Evolutionary conservation across 2,329 filamentous ascomycete genomes (phyloP).

Genomic region (Shiraia bambusicola): DNA sequence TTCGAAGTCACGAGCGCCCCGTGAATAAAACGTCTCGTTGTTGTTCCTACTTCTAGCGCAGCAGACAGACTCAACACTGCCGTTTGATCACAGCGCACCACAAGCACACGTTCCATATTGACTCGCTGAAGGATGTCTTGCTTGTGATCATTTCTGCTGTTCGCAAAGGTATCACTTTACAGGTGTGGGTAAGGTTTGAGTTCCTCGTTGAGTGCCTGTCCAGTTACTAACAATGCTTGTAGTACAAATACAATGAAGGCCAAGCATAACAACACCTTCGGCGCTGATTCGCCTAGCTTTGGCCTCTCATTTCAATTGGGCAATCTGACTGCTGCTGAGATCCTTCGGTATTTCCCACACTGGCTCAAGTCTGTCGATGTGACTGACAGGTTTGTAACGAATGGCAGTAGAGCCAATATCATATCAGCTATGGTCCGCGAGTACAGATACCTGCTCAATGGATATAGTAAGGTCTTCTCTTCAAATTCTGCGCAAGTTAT

Average conservation of each 20-base stretch:
- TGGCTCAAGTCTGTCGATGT: constrained; percentile 30
- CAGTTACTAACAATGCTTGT: too few relatives aligned
- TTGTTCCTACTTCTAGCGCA: too few relatives aligned
- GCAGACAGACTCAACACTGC: too few relatives aligned
- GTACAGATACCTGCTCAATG: constrained; percentile 9
- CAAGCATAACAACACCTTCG: constrained; percentile 28
- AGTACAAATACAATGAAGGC: constrained; percentile 6
- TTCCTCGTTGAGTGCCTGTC: too few relatives aligned
- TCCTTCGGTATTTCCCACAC: constrained; percentile 28
- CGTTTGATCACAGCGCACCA: too few relatives aligned
- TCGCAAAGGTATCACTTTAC: too few relatives aligned
- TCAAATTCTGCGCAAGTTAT: constrained; percentile 23
- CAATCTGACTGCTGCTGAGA: constrained; percentile 30
- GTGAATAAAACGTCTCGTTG: too few relatives aligned
- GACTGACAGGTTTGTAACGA: constrained; percentile 23
- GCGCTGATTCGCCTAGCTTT: constrained; percentile 18
- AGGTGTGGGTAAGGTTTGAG: too few relatives aligned
- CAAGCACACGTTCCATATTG: too few relatives aligned
- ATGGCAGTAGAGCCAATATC: constrained; percentile 16
- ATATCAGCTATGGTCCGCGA: constrained; percentile 19
- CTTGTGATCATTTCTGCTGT: too few relatives aligned
- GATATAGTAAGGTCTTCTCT: neutral
- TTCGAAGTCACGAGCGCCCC: too few relatives aligned
- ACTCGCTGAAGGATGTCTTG: too few relatives aligned
- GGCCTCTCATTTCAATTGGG: constrained; percentile 25